Percentiles rank a stretch among this genome's conserved stretches.
phyloP scores from a whole-genome alignment of 148 eudicot species.

The Persicaria maculosa region DNA sequence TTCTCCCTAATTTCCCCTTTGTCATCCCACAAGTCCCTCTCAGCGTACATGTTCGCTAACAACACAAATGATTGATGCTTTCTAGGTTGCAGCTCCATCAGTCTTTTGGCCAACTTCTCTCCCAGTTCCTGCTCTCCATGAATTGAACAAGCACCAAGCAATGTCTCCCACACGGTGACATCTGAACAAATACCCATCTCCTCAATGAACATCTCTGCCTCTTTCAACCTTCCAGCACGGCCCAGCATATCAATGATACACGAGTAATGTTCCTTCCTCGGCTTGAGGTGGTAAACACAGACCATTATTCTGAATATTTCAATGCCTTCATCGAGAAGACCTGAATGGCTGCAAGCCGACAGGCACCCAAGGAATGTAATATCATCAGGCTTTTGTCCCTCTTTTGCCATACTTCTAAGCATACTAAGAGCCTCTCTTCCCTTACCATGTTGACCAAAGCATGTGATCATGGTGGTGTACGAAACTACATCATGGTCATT shows the following conservation, averaged over 20 bases:
- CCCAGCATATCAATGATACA: slow-evolving; percentile 36
- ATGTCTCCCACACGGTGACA: slow-evolving; percentile 27
- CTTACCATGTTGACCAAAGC: slow-evolving; percentile 30
- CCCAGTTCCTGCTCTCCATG: slow-evolving; percentile 28
- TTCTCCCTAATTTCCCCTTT: slow-evolving; percentile 28
- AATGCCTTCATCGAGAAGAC: slow-evolving; percentile 25
- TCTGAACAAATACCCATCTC: slow-evolving; percentile 24
- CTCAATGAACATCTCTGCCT: slow-evolving; percentile 29
- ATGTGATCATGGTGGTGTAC: slow-evolving; percentile 31
- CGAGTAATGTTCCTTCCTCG: slow-evolving; percentile 32
- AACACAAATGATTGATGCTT: slow-evolving; percentile 24
- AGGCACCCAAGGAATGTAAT: slow-evolving; percentile 32
- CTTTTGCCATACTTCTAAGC: slow-evolving; percentile 16
- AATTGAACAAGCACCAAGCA: slow-evolving; percentile 33
- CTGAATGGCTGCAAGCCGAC: slow-evolving; percentile 34
- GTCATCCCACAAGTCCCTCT: slow-evolving; percentile 30
- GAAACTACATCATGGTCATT: slow-evolving; percentile 28
- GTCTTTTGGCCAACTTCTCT: slow-evolving; percentile 18
- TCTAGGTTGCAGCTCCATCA: slow-evolving; percentile 23
- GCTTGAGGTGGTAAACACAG: slow-evolving; percentile 16
- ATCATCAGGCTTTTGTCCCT: slow-evolving; percentile 25
- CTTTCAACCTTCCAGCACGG: slow-evolving; percentile 31
- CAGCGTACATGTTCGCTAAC: slow-evolving; percentile 39
- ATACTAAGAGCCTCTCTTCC: slow-evolving; percentile 27
- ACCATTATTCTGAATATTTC: slow-evolving; percentile 22